Evolutionary conservation across 129 eudicot species (phyloP).

Genomic region (sunflower (Helianthus annuus)): DNA sequence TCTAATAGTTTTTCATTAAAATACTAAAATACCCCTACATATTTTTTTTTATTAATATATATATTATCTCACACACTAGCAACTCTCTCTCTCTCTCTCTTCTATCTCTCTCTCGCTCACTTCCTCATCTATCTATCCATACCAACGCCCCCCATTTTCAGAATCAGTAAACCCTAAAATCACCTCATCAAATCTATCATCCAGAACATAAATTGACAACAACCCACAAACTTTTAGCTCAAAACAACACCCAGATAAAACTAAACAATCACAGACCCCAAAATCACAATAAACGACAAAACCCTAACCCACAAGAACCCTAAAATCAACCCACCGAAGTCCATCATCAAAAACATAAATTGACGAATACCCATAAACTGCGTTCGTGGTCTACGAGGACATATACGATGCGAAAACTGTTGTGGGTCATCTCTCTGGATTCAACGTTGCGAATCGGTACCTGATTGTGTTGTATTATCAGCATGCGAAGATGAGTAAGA

Average conservation of each 20-base stretch:
- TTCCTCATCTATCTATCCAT: too few relatives aligned
- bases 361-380: conserved; percentile 32
- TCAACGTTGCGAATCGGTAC: conserved; percentile 76
- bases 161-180: not conserved
- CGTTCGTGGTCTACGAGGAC: conserved; percentile 77
- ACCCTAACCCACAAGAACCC: too few relatives aligned
- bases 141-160: not conserved
- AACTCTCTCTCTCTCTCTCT: too few relatives aligned
- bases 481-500: conserved; percentile 87
- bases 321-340: too few relatives aligned
- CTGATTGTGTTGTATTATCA: conserved; percentile 76
- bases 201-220: conserved; percentile 20
- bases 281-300: too few relatives aligned
- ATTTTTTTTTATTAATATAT: too few relatives aligned
- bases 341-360: too few relatives aligned
- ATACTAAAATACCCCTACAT: too few relatives aligned
- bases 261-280: too few relatives aligned
- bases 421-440: conserved; percentile 71
- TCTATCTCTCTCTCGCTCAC: too few relatives aligned
- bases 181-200: conserved; percentile 22
- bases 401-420: conserved; percentile 54
- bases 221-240: conserved; percentile 22
- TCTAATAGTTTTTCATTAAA: too few relatives aligned
- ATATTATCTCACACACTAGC: too few relatives aligned
- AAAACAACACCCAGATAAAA: conserved; percentile 15